phyloP scores from a whole-genome alignment of 2,329 filamentous ascomycete species.

The Colletotrichum cuscutae region DNA sequence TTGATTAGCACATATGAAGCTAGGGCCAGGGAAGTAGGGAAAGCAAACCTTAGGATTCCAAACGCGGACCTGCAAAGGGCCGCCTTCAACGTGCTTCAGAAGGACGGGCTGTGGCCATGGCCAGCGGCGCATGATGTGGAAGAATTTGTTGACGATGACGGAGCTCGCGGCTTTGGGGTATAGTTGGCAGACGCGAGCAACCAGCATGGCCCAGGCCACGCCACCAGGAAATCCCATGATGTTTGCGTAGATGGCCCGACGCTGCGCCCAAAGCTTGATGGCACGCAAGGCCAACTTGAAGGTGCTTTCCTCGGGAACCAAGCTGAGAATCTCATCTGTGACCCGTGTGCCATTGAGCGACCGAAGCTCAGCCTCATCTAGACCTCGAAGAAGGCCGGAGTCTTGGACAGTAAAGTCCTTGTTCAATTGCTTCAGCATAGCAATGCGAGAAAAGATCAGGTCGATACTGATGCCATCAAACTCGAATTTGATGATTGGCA shows the following conservation, averaged over 20 bases:
- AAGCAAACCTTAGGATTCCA: conserved; percentile 88
- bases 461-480: conserved; percentile 93
- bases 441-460: conserved; percentile 85
- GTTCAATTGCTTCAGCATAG: conserved; percentile 76
- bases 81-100: conserved; percentile 87
- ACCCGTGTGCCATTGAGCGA: conserved; percentile 95
- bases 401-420: conserved; percentile 81
- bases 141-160: conserved; percentile 93
- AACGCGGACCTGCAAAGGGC: conserved; percentile 82
- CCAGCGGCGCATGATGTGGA: conserved; percentile 90
- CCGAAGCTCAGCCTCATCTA: conserved; percentile 87
- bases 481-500: conserved; percentile 97
- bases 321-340: conserved; percentile 87
- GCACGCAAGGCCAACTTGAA: conserved; percentile 91
- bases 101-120: conserved; percentile 94
- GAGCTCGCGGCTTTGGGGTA: conserved; percentile 93
- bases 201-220: conserved; percentile 98
- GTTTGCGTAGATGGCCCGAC: conserved; percentile 92
- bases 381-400: conserved; percentile 83
- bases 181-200: conserved; percentile 93
- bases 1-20: conserved; percentile 27
- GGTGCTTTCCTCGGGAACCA: conserved; percentile 89
- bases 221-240: conserved; percentile 97
- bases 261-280: conserved; percentile 96
- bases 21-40: not conserved